Base-by-base conservation (phyloP, 1,139 yeast species). In the Pichia inconspicua region DNA sequence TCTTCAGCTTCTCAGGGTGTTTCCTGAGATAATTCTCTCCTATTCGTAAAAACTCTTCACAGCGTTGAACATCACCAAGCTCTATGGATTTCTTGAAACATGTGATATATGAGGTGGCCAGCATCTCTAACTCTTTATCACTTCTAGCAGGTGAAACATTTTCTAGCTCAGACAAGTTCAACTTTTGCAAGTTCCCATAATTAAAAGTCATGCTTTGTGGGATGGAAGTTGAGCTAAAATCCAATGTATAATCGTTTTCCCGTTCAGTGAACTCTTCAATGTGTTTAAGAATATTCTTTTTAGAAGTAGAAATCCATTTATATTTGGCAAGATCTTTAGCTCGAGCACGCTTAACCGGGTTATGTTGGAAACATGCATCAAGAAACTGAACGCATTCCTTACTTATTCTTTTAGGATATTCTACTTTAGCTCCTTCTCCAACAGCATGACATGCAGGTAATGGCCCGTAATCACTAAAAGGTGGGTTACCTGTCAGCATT, bases 401-500 rank as follows among this genome's bases (percentile, higher is more conserved):
- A 78, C 67, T 36, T 70, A 75, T 40, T 71, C 50, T 47, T 1
- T 41, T 73, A 0, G 97, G 97, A 22, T 87, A 66, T 0, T 90
- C 88, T 2, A 95, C 92, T 55, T 78, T 80, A 10, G 80, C 83
- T 51, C 89, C 95, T 17, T 88, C 82, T 2, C 94, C 97, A 48
- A 90, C 88, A 0, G 97, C 96, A 68, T 87, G 96, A 55, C 92
- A 73, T 0, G 96, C 90, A 0, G 95, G 87, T 81, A 89, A 84
- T 27, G 89, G 87, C 50, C 83, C 82, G 49, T 84, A 68, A 45
- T 87, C 83, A 54, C 84, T 84, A 58, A 87, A 88, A 0, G 97
- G 97, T 0, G 98, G 97, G 47, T 80, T 74, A 0, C 88, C 95
- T 0, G 96, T 84, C 48, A 88, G 70, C 44, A 92, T 69, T 63